A percentile compares a stretch with the other conserved stretches of the same genome.
Evolutionary conservation across 208 protist species (phyloP).

Genomic region (Tetramitus jugosus): DNA sequence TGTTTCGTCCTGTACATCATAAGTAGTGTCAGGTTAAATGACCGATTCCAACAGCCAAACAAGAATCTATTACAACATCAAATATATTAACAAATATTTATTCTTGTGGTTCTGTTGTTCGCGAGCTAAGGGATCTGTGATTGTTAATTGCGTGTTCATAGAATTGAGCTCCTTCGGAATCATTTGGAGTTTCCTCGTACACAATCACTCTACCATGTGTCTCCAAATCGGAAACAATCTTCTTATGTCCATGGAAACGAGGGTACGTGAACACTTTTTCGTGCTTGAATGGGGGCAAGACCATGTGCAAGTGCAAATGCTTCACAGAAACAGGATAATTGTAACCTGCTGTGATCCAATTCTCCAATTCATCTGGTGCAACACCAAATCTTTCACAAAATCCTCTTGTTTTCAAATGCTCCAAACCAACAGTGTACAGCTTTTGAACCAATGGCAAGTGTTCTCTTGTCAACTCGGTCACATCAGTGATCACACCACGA

Average conservation of each 20-base stretch:
- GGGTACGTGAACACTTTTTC: constrained; percentile 10
- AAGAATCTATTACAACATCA: too few relatives aligned
- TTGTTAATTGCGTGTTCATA: too few relatives aligned
- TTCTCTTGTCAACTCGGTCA: not conserved
- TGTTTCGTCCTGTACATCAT: too few relatives aligned
- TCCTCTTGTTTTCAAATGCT: not conserved
- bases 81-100: too few relatives aligned
- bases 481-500: not conserved
- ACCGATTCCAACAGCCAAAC: too few relatives aligned
- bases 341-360: not conserved
- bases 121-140: too few relatives aligned
- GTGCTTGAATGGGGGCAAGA: constrained; percentile 18
- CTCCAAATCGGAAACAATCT: constrained; percentile 1
- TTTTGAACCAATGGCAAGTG: constrained; percentile 5
- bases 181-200: too few relatives aligned
- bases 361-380: not conserved
- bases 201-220: not conserved
- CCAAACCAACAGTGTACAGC: not conserved
- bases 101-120: too few relatives aligned
- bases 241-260: not conserved
- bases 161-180: too few relatives aligned
- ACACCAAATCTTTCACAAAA: not conserved
- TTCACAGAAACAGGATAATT: constrained; percentile 17
- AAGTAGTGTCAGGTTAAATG: too few relatives aligned
- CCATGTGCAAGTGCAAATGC: constrained; percentile 20